Base-by-base conservation (phyloP, 164 flowering plant genomes). In the Stephania japonica region DNA sequence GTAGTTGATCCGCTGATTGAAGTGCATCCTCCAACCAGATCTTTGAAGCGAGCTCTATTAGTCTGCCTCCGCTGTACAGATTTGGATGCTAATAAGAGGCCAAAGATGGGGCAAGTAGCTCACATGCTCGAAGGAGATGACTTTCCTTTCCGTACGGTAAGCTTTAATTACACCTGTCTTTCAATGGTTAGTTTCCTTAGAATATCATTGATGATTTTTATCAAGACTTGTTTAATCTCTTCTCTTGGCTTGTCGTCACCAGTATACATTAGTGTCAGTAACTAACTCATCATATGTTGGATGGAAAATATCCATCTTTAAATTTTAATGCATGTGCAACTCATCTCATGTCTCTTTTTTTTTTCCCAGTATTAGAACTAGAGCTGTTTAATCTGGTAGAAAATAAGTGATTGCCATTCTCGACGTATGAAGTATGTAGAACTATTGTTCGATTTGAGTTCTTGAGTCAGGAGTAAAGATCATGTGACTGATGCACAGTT, bases 41-140 rank as follows among this genome's bases (percentile, higher is more conserved):
- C 89, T 71, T 73, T 93, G 66, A 93, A 91, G 80, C 83, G 95
- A 21, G 87, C 78, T 2, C 76, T 91, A 72, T 81, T 93, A 59
- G 88, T 91, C 70, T 89, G 92, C 77, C 92, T 93, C 38, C 88
- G 98, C n/a, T 93, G 98, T 72, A 86, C 89, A 76, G 98, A 91
- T 76, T 65, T 81, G 79, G 97, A 93, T 82, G 86, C 86, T 72
- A 65, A 42, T 56, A 91, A 91, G 75, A 83, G 97, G 44, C 97
- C 98, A 69, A 91, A 89, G 80, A 91, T 93, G 95, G 97, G 97
- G 56, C 97, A 91, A 75, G 86, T 90, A 65, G 89, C 90, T 38
- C 97, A 91, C 75, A 93, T 93, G 98, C 97, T 91, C n/a, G 97
- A 93, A 84, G 91, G 88, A 44, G 98, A 91, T 72, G 95, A 93